Base-by-base conservation (phyloP, 2,329 filamentous ascomycete species). In the Botrytis aclada region DNA sequence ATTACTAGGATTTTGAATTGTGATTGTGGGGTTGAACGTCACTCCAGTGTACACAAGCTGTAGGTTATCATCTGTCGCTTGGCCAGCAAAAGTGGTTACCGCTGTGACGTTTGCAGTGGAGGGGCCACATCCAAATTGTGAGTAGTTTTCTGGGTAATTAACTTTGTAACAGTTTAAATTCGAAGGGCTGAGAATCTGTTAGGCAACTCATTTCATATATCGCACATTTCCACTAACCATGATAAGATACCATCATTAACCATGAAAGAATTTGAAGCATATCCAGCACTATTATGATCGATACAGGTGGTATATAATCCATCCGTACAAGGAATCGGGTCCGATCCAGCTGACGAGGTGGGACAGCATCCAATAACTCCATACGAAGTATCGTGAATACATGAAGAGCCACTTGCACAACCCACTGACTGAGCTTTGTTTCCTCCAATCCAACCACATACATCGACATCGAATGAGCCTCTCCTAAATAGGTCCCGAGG, bases 401-500 rank as follows among this genome's bases (percentile, higher is more conserved):
- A 80, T 22, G 76, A 77, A 10, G 78, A 80, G 37, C 78, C 79
- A 20, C 67, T 72, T 16, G 71, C 74, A 69, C 79, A 80, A 16
- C 73, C 72, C 32, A 76, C 78, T 29, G 78, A 72, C 8, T 69
- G 71, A 29, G 72, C 74, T 22, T 65, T 66, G 60, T 74, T 74
- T 29, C 78, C 79, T 51, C 76, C 78, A 72, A 78, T 71, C 79
- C 79, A 80, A n/a, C 79, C 79, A 72, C 79, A 80, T 47, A 80
- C 71, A 70, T 75, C 74, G 7, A 77, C 74, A 71, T 76, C 75
- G 1, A 78, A 71, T 12, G 75, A 75, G 39, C 62, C 72, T 70
- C 77, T 76, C 72, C 76, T 78, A 67, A 80, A 79, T 12, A 80
- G 60, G 22, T 73, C 72, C 45, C 70, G 71, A 45, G 76, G 75